A percentile compares a stretch with the other conserved stretches of the same genome.
phyloP scores from a whole-genome alignment of 1,284 basidiomycete genomes.

The Tylopilus sp. region DNA sequence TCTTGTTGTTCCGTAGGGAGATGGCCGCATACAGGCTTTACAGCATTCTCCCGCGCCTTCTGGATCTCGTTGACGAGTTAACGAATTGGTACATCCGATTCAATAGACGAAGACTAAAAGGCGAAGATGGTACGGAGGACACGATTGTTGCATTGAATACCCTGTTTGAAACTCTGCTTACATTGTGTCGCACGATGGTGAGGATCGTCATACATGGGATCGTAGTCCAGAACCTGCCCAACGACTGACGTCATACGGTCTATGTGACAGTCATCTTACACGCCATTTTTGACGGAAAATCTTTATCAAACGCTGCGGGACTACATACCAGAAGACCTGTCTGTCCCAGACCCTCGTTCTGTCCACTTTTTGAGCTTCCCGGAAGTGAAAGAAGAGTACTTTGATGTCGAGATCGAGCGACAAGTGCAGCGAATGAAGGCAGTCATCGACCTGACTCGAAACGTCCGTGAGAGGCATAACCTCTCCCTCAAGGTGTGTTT shows the following conservation, averaged over 20 bases:
- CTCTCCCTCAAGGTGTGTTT: conserved; percentile 80
- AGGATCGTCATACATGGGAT: conserved; percentile 20
- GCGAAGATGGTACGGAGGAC: conserved; percentile 89
- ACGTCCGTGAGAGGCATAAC: conserved; percentile 85
- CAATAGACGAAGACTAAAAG: conserved; percentile 95
- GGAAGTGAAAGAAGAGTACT: conserved; percentile 90
- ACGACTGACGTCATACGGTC: conserved; percentile 13
- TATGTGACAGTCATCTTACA: conserved; percentile 82
- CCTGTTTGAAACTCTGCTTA: conserved; percentile 93
- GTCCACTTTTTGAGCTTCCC: conserved; percentile 97
- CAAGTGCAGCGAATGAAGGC: conserved; percentile 93
- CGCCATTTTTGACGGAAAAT: conserved; percentile 97
- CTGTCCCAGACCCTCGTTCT: conserved; percentile 79
- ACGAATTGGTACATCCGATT: conserved; percentile 99
- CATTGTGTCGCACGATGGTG: conserved; percentile 92
- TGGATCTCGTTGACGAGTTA: conserved; percentile 92
- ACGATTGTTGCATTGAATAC: conserved; percentile 91
- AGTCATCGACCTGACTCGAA: conserved; percentile 90
- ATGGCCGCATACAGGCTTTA: conserved; percentile 99
- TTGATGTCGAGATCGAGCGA: conserved; percentile 93
- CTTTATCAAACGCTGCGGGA: conserved; percentile 88
- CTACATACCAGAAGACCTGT: conserved; percentile 77
- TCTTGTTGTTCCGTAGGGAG: conserved; percentile 87
- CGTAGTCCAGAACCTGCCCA: conserved; percentile 3
- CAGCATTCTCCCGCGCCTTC: conserved; percentile 92